Conservation (phyloP, 1,284 basidiomycete genomes). For the Prillingera fragicola region DNA sequence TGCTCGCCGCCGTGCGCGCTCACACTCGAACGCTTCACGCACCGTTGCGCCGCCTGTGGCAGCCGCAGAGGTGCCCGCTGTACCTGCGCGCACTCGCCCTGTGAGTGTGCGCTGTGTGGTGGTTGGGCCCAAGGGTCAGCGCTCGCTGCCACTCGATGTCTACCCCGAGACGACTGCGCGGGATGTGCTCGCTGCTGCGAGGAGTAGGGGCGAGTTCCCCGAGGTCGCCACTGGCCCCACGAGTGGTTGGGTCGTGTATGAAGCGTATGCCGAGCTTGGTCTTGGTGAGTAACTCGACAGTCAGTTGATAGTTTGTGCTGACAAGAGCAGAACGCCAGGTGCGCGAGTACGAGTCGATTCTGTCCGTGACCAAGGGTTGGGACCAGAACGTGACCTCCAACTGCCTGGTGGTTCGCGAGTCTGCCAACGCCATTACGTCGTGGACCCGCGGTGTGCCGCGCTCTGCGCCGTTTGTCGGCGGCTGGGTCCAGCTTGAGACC, state of each 20-base stretch:
- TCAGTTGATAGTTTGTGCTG: too few species aligned
- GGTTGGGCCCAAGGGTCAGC: not conserved
- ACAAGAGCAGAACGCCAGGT: constrained; percentile 87
- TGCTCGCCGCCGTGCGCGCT: constrained; percentile 5
- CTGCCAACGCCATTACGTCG: constrained; percentile 53
- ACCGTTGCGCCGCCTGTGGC: not conserved
- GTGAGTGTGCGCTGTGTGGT: constrained; percentile 10
- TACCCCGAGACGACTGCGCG: constrained; percentile 33
- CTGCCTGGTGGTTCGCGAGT: constrained; percentile 67
- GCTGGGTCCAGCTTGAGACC: constrained; percentile 75
- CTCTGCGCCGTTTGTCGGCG: constrained; percentile 62
- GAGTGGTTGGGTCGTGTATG: constrained; percentile 39
- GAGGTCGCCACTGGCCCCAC: constrained; percentile 15
- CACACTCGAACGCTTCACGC: constrained; percentile 6
- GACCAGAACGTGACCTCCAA: constrained; percentile 70
- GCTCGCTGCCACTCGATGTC: constrained; percentile 29
- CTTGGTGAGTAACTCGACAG: too few species aligned
- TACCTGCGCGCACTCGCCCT: constrained; percentile 6
- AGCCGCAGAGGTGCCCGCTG: not conserved
- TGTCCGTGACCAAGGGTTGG: constrained; percentile 67
- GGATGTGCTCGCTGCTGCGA: constrained; percentile 29
- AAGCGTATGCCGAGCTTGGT: constrained; percentile 42
- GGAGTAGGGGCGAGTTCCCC: constrained; percentile 21
- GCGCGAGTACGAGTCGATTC: constrained; percentile 69
- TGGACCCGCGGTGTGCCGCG: constrained; percentile 59